Evolutionary conservation across 768 basidiomycete genomes (phyloP), one percentile per base, ranked within the genome.

Genomic region (Pisolithus marmoratus): DNA sequence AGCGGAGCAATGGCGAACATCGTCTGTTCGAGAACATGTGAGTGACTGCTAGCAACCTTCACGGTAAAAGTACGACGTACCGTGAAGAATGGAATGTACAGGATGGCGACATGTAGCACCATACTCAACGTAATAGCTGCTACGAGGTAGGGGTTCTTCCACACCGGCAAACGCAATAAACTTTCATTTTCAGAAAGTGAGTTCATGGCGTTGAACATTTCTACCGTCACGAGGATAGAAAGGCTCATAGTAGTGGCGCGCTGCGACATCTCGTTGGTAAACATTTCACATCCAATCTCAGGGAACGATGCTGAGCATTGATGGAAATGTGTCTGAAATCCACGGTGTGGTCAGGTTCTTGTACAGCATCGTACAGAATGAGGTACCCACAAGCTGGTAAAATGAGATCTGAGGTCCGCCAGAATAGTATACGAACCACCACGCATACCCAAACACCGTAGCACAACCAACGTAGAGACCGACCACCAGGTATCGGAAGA

Each of bases 171-270:
- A 29, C 80, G 78, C 47, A 99, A 71, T 54, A 99, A 71, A 54
- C 89, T 91, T 74, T 97, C 95, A 69, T 96, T 97, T 72, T 99
- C 95, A 19, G 93, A 95, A 22, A 99, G 76, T 51, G 94, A 97
- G 71, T 98, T 98, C 87, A 94, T 92, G 34, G 91, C 92, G 70
- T 95, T 95, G 76, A 93, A 93, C 92, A 95, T 95, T 71, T 95
- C 92, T 49, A 95, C 84, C 2, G 87, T 94, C 51, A 99, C 95
- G 46, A 99, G 79, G 62, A 98, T 93, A 24, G 95, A 97, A 31
- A 99, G 74, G 57, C 91, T 94, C 80, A 98, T 91, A 20, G 95
- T 99, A 52, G 94, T 96, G 3, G 94, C 95, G 15, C 81, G 81
- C 60, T 84, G 84, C 12, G 95, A 74, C 79, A 91, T 84, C 54